Base-by-base conservation (phyloP, 2,329 filamentous ascomycete species). In the Alternaria arbusti region DNA sequence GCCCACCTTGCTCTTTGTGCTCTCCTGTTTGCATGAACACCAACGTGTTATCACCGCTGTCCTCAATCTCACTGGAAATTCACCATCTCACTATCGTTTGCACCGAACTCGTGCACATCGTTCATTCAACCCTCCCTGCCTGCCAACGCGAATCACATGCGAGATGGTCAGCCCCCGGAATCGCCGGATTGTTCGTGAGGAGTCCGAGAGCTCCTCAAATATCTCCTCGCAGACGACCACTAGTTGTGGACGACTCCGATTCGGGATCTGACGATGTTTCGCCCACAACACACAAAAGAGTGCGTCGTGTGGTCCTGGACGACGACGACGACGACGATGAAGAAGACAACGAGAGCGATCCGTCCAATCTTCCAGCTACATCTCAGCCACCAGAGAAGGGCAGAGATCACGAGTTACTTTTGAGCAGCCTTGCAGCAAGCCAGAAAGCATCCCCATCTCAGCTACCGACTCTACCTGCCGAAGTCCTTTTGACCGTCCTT, bases 291-390 rank as follows among this genome's bases (percentile, higher is more conserved):
- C 28, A 28, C 26, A 52, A 36, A 28, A 52, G 49, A 52, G 17
- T 52, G 25, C 49, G 49, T 30, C 49, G 49, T 1, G 49, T 52
- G 9, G 26, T 32, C 26, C 20, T 52, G 28, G 25, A 52, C 20
- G 49, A 52, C 15, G 49, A 52, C n/a, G n/a, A n/a, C n/a, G 49
- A 52, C 20, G 49, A 52, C n/a, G 49, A 52, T 7, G 49, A 52
- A 52, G 26, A 52, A 3, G 49, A 52, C 25, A 28, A 30, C 26
- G 15, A 23, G n/a, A 20, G 17, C 36, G 36, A 40, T 3, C 36
- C 36, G 36, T 11, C n/a, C n/a, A 40, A 17, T 40, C 15, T 17
- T 1, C 36, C 36, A 40, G 36, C 36, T 40, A 40, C 36, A 17
- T 40, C n/a, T 40, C 36, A 40, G n/a, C 36, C n/a, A 40, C n/a